phyloP scores from a whole-genome alignment of 805 yeast genomes.

The Nakazawaea peltata region DNA sequence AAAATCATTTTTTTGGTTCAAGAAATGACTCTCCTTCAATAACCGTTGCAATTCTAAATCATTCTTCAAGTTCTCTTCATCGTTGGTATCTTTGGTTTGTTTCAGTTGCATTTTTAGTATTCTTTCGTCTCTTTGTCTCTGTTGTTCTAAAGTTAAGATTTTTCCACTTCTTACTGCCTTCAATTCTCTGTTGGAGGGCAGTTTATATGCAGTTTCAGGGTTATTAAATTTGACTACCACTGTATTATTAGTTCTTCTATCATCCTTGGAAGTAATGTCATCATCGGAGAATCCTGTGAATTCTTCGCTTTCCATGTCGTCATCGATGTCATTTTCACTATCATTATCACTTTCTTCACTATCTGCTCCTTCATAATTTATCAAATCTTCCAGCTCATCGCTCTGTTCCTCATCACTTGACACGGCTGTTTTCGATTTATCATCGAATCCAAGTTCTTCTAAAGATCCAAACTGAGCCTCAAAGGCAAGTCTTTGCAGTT shows the following conservation, averaged over 20 bases:
- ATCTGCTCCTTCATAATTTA: slow-evolving; percentile 5
- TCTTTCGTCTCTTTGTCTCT: slow-evolving; percentile 21
- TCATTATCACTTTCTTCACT: slow-evolving; percentile 12
- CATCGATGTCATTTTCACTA: slow-evolving; percentile 6
- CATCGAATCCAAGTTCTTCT: slow-evolving; percentile 26
- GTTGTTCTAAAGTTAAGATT: slow-evolving; percentile 37
- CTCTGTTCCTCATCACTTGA: slow-evolving; percentile 11
- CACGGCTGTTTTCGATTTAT: slow-evolving; percentile 11
- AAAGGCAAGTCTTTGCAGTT: slow-evolving; percentile 33
- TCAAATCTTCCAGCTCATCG: slow-evolving; percentile 19
- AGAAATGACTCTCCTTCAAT: slow-evolving; percentile 63
- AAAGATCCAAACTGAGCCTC: slow-evolving; percentile 38
- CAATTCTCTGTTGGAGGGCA: slow-evolving; percentile 38
- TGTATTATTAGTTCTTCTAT: slow-evolving; percentile 24
- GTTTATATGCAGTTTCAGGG: slow-evolving; percentile 15
- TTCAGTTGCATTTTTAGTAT: slow-evolving; percentile 11
- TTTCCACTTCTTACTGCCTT: slow-evolving; percentile 53
- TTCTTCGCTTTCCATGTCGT: slow-evolving; percentile 14
- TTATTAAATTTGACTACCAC: slow-evolving; percentile 40
- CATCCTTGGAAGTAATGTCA: slow-evolving; percentile 10
- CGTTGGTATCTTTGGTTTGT: slow-evolving; percentile 26
- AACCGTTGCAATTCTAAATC: slow-evolving; percentile 69
- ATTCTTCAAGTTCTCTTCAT: slow-evolving; percentile 51
- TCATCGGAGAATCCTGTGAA: slow-evolving; percentile 19
- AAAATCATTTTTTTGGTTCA: slow-evolving; percentile 28